These are phyloP conservation scores for Onygenales sp. DNA, from an alignment of 2,329 filamentous ascomycete genomes.

Conservation along the genomic window DNA sequence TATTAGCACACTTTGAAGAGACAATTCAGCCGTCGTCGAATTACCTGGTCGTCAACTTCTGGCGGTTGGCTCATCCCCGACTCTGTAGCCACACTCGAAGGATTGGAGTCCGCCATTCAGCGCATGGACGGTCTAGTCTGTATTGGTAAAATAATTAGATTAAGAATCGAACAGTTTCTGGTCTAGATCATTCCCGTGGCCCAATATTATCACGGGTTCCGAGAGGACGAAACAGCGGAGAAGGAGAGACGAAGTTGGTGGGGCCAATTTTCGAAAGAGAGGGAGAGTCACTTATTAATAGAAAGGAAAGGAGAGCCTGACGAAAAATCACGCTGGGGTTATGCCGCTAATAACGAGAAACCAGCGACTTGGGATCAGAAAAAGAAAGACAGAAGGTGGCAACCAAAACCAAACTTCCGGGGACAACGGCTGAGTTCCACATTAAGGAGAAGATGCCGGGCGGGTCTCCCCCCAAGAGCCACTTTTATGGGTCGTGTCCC, in stretches of 20 bases:
- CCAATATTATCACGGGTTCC: no score
- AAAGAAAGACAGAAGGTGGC: background rate
- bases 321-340: background rate
- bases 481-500: no score
- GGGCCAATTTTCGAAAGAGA: no score
- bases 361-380: background rate
- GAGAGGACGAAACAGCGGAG: no score
- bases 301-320: no score
- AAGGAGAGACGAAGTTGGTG: no score
- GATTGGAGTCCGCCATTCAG: background rate
- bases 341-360: background rate
- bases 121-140: no score
- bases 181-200: no score
- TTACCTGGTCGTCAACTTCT: conserved; percentile 1
- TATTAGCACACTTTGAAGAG: background rate
- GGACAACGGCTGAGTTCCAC: background rate
- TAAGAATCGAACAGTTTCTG: background rate
- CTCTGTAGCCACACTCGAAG: background rate
- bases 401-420: background rate
- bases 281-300: no score
- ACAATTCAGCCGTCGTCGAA: background rate
- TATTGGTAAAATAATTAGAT: background rate
- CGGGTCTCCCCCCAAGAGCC: background rate
- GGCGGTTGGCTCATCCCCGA: background rate
- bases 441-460: background rate